phyloP scores from a whole-genome alignment of 495 filamentous ascomycete species.

The Trichoderma asperelloides region DNA sequence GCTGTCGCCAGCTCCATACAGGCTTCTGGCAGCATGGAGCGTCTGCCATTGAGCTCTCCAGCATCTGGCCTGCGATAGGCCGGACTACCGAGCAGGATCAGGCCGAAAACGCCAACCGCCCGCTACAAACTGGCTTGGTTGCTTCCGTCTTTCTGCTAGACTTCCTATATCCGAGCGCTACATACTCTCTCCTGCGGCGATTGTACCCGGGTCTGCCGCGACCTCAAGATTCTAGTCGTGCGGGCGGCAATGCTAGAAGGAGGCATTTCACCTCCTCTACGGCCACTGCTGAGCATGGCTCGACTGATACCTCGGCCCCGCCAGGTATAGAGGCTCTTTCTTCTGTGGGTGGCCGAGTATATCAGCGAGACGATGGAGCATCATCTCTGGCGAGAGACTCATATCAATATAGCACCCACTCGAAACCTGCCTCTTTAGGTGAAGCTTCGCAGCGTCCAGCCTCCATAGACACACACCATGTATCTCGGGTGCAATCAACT shows the following conservation, averaged over 20 bases:
- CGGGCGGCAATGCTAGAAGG: not conserved
- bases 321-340: not conserved
- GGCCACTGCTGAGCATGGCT: not conserved
- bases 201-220: slow-evolving; percentile 15
- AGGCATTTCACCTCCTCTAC: slow-evolving; percentile 4
- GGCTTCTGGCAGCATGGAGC: slow-evolving; percentile 60
- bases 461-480: not conserved
- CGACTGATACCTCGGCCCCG: not conserved
- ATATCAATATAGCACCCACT: not conserved
- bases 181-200: slow-evolving; percentile 39
- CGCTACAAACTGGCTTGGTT: slow-evolving; percentile 20
- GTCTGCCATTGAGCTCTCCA: slow-evolving; percentile 45
- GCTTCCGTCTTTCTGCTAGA: slow-evolving; percentile 45
- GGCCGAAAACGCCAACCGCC: not conserved
- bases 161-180: slow-evolving; percentile 52
- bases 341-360: not conserved
- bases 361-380: not conserved
- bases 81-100: not conserved
- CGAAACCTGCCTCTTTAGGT: not conserved
- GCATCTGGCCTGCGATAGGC: slow-evolving; percentile 27
- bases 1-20: slow-evolving; percentile 51
- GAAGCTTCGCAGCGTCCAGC: not conserved
- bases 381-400: not conserved
- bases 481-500: not conserved
- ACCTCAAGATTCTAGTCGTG: not conserved